phyloP scores from a whole-genome alignment of 768 basidiomycete genomes.

The Tremella yokohamensis region DNA sequence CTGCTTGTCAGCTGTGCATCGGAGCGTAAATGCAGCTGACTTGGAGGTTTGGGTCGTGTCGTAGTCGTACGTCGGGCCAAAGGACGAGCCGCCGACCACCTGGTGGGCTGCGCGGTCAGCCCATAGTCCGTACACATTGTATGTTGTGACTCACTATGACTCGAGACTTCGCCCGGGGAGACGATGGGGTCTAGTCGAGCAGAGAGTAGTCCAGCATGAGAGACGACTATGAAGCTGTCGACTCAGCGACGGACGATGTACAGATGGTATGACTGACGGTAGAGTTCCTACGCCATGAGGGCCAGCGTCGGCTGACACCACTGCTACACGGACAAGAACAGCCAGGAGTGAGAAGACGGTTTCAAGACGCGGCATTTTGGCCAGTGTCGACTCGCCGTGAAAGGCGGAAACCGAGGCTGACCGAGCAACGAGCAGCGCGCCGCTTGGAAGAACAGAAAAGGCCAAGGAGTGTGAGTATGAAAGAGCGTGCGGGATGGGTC shows the following conservation, averaged over 20 bases:
- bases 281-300: background rate
- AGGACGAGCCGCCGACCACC: conserved; percentile 27
- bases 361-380: too few species aligned
- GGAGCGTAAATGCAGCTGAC: conserved; percentile 49
- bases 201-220: conserved; percentile 12
- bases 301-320: background rate
- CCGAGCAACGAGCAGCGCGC: too few species aligned
- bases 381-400: too few species aligned
- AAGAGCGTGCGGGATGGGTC: background rate
- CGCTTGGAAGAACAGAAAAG: background rate
- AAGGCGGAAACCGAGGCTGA: too few species aligned
- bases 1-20: background rate
- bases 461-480: conserved; percentile 1
- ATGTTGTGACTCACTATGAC: conserved; percentile 23
- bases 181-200: conserved; percentile 31
- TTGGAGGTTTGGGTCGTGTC: conserved; percentile 56
- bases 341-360: background rate
- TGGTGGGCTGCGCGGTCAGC: conserved; percentile 20
- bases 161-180: conserved; percentile 23
- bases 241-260: background rate
- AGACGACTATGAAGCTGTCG: conserved; percentile 25
- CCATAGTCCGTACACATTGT: background rate
- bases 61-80: conserved; percentile 19
- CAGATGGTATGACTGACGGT: background rate
- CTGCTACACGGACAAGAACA: too few species aligned